Percentiles rank a stretch among this genome's conserved stretches.
Evolutionary conservation across 495 filamentous ascomycete genomes (phyloP).

Genomic region (Chaetomidium leptoderma): DNA sequence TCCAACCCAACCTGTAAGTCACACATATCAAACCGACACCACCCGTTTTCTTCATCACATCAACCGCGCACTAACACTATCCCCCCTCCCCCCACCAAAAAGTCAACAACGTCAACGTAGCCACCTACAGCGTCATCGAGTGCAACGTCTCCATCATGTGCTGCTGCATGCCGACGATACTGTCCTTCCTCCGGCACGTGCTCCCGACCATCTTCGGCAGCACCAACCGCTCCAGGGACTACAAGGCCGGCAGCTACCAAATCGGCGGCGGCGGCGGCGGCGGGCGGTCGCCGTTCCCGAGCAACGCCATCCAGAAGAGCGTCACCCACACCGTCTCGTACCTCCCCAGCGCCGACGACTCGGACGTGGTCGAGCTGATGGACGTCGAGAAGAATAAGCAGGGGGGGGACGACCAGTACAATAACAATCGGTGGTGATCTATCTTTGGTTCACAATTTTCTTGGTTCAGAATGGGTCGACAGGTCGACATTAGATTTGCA

Average conservation of each 20-base stretch:
- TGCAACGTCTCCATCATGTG: slow-evolving; percentile 5
- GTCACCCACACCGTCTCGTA: not conserved
- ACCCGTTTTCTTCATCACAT: not conserved
- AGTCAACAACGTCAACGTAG: slow-evolving; percentile 5
- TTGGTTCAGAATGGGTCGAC: no score
- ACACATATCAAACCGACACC: not conserved
- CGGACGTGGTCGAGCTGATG: not conserved
- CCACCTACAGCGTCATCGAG: not conserved
- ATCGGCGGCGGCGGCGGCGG: not conserved
- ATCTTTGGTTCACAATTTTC: no score
- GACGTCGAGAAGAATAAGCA: not conserved
- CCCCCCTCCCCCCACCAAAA: not conserved
- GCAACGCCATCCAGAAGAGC: not conserved
- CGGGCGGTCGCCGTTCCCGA: not conserved
- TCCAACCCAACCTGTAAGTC: slow-evolving; percentile 1
- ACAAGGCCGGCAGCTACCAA: not conserved
- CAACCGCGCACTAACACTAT: not conserved
- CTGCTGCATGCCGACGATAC: not conserved
- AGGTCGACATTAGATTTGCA: no score
- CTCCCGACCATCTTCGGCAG: not conserved
- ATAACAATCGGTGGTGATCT: not conserved
- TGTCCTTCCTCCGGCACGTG: not conserved
- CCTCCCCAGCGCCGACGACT: not conserved
- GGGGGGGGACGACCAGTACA: not conserved
- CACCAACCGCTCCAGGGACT: not conserved